Base-by-base conservation (phyloP, 2,329 filamentous ascomycete genomes). In the Fusarium sp. region DNA sequence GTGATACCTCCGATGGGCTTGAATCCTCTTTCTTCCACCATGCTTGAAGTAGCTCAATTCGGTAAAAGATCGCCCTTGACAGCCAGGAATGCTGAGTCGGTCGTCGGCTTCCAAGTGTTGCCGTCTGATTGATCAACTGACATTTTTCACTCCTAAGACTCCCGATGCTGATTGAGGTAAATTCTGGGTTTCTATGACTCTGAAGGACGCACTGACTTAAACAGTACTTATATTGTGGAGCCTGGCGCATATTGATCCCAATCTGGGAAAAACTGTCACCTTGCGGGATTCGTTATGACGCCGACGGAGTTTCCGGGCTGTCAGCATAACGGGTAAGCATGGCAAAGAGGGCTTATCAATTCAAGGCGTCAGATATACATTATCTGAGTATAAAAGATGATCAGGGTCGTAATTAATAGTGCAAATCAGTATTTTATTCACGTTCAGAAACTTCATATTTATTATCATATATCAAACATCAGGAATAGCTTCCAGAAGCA, bases 301-400 rank as follows among this genome's bases (percentile, higher is more conserved):
- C 65, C 63, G 63, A 36, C 65, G 65, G 65, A 22, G 22, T 26
- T 33, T 28, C 54, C 63, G 63, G 45, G 6, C 3, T 36, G n/a
- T 68, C 58, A 68, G 54, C 45, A 41, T 18, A 38, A 45, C 17
- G 10, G 9, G 3, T 5, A 28, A 41, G 22, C 20, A 41, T 33
- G 41, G 36, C 6, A 15, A 31, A 33, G 0, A 8, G 36, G 10
- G 4, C 36, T 45, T 26, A 36, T 36, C 14, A 22, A 28, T 14
- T 17, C 11, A 47, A 17, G 20, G 0, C 24, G 9, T 26, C 15
- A 2, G 7, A 20, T 17, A n/a, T 3, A 15, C 4, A 2, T 33
- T n/a, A 0, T 15, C 2, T 51, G 2, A 0, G 13, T 51, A 59
- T 38, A 51, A 51, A 7, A n/a, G 15, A 22, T 18, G 17, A 7